phyloP scores from a whole-genome alignment of 1,139 yeast species.

The Taphrina betulina region DNA sequence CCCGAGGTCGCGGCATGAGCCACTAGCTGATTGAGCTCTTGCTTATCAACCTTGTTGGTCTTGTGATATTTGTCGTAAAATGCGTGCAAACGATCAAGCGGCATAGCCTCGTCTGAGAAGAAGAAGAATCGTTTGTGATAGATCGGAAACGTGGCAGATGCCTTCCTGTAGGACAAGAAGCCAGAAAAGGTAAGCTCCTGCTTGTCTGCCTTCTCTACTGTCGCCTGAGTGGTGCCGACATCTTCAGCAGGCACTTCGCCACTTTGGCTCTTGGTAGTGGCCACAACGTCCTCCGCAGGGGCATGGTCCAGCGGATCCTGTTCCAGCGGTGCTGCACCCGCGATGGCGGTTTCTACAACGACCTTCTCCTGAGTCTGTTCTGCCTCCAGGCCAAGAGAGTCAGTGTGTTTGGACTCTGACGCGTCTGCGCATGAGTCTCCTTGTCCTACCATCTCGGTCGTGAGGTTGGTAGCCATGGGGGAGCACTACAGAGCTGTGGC shows the following conservation, averaged over 20 bases:
- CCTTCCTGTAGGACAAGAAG: constrained; percentile 12
- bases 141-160: constrained; percentile 30
- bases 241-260: neutral
- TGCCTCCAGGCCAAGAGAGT: too few species aligned
- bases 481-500: too few species aligned
- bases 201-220: neutral
- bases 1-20: constrained; percentile 24
- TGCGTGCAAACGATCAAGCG: constrained; percentile 10
- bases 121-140: constrained; percentile 23
- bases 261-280: neutral
- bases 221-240: neutral
- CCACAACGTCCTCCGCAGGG: constrained; percentile 1
- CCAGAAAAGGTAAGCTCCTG: constrained; percentile 7
- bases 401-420: too few species aligned
- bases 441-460: too few species aligned
- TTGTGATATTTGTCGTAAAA: constrained; percentile 13
- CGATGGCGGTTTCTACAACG: too few species aligned
- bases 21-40: constrained; percentile 10
- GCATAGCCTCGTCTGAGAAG: constrained; percentile 12
- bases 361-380: too few species aligned
- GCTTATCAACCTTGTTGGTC: constrained; percentile 15
- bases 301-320: too few species aligned
- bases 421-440: too few species aligned
- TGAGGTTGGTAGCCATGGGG: too few species aligned
- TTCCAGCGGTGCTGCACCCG: too few species aligned